phyloP scores from a whole-genome alignment of 768 basidiomycete genomes.

The Suillus americanus region DNA sequence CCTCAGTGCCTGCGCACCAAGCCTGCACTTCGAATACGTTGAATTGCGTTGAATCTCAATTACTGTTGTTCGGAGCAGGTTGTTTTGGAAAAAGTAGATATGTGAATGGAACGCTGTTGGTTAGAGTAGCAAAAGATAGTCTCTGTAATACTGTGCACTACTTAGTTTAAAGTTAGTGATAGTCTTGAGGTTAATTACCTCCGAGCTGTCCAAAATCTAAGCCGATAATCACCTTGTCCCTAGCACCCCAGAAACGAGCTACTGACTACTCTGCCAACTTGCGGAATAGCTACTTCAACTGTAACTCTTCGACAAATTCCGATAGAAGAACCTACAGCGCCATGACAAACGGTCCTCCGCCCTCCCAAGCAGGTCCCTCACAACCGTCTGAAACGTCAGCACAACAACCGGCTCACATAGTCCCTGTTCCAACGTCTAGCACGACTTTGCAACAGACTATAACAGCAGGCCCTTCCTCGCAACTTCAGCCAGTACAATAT shows the following conservation, averaged over 20 bases:
- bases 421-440: constrained; percentile 13
- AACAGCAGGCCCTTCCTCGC: constrained; percentile 19
- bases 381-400: constrained; percentile 14
- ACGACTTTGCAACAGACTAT: constrained; percentile 10
- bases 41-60: background rate
- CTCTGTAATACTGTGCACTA: too few species aligned
- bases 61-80: background rate
- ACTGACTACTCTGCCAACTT: background rate
- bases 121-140: background rate
- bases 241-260: background rate
- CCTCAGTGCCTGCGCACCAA: too few species aligned
- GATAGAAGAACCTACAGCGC: background rate
- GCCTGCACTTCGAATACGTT: background rate
- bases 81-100: background rate
- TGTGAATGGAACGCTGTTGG: background rate
- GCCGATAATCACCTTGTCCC: background rate
- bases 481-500: constrained; percentile 19
- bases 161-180: background rate
- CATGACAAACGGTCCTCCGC: constrained; percentile 43
- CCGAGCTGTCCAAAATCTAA: background rate
- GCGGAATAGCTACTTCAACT: background rate
- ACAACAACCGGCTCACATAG: constrained; percentile 7
- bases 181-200: too few species aligned
- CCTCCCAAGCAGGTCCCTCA: constrained; percentile 42
- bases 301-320: background rate